These are phyloP conservation scores for Fraxinus anomala DNA, from an alignment of 257 asterid genomes.

Conservation along the genomic window DNA sequence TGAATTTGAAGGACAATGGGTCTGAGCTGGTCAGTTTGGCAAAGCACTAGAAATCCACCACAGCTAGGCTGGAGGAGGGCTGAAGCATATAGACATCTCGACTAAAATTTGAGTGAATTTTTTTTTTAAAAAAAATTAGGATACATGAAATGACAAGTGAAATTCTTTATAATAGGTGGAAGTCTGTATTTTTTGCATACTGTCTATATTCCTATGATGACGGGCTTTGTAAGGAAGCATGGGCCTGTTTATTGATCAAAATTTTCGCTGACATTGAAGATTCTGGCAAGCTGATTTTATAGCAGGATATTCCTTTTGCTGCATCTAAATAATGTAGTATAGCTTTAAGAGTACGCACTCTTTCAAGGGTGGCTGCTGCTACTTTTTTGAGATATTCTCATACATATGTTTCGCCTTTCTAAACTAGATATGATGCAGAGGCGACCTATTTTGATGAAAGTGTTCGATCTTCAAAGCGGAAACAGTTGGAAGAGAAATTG, in stretches of 20 bases:
- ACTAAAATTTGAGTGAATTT: background rate
- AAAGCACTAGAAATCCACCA: background rate
- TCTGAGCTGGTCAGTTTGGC: conserved; percentile 1
- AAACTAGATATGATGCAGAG: conserved; percentile 78
- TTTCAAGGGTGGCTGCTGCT: too few relatives aligned
- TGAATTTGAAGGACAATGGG: background rate
- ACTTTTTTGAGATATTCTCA: too few relatives aligned
- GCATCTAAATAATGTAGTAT: background rate
- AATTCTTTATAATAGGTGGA: background rate
- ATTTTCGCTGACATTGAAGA: background rate
- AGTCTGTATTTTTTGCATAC: too few relatives aligned
- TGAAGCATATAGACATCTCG: background rate
- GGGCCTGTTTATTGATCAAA: background rate
- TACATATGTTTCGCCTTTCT: background rate
- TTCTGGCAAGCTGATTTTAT: background rate
- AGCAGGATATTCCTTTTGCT: background rate
- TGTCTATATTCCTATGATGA: too few relatives aligned
- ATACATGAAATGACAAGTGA: conserved; percentile 10
- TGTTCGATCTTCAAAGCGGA: conserved; percentile 76
- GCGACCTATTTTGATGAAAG: conserved; percentile 90
- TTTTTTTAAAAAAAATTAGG: conserved; percentile 8
- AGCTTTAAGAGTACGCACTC: background rate
- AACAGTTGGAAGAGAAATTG: conserved; percentile 88
- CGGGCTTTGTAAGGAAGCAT: background rate
- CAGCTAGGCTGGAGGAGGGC: conserved; percentile 4